Evolutionary conservation across 23 red algal species (phyloP).

Genomic region (Gracilaria gracilis): DNA sequence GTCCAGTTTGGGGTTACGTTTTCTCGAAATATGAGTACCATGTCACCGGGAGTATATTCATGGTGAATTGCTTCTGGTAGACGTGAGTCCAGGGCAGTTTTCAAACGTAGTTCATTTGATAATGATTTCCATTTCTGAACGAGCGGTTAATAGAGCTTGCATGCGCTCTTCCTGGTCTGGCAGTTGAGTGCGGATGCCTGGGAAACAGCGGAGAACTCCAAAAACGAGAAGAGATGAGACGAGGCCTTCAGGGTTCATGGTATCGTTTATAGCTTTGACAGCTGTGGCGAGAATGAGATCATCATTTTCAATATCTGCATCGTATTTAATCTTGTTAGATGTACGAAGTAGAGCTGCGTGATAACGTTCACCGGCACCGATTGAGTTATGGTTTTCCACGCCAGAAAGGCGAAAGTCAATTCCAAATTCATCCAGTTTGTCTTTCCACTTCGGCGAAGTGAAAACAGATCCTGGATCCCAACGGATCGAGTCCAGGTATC

Average conservation of each 20-base stretch:
- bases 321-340: neutral
- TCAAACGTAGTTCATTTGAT: neutral
- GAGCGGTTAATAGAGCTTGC: slow-evolving; percentile 1
- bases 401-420: neutral
- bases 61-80: no score
- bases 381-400: slow-evolving; percentile 21
- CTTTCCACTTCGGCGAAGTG: slow-evolving; percentile 5
- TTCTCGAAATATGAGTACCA: no score
- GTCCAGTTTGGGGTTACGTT: no score
- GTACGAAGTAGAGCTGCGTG: slow-evolving; percentile 9
- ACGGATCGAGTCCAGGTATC: neutral
- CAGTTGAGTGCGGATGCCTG: neutral
- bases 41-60: no score
- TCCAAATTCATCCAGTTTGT: neutral
- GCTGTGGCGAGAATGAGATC: neutral
- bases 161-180: neutral
- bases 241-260: slow-evolving; percentile 9
- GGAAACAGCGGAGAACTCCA: slow-evolving; percentile 1
- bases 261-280: slow-evolving; percentile 42
- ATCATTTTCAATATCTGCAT: neutral
- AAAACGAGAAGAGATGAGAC: slow-evolving; percentile 35
- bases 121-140: slow-evolving; percentile 11
- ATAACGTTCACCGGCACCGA: slow-evolving; percentile 21
- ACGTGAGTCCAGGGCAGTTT: no score
- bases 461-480: neutral